A percentile compares a stretch with the other conserved stretches of the same genome.
Evolutionary conservation across 1,139 yeast genomes (phyloP).

Genomic region (Casaregolazyma suthepensis): DNA sequence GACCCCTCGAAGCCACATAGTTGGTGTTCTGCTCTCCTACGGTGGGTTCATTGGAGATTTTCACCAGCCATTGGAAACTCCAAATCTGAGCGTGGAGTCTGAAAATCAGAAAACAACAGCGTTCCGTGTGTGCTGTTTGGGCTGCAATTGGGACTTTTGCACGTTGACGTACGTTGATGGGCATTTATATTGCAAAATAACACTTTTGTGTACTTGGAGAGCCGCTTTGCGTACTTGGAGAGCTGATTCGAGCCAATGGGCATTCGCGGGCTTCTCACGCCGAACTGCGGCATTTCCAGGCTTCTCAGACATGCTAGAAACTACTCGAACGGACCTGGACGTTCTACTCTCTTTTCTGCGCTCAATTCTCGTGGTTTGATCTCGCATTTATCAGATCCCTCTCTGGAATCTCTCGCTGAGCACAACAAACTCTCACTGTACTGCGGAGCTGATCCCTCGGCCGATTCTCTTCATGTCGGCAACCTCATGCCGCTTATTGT

Average conservation of each 20-base stretch:
- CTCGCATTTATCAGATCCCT: constrained; percentile 24
- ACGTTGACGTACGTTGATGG: background rate
- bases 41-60: background rate
- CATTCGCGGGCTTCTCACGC: background rate
- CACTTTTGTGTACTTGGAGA: background rate
- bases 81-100: background rate
- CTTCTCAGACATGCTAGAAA: background rate
- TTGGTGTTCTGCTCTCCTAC: background rate
- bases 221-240: no score
- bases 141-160: background rate
- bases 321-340: background rate
- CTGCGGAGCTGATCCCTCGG: constrained; percentile 97
- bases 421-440: constrained; percentile 52
- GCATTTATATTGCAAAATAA: no score
- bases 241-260: background rate
- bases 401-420: constrained; percentile 37
- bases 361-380: constrained; percentile 22
- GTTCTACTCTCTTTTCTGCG: constrained; percentile 15
- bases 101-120: background rate
- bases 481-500: constrained; percentile 83
- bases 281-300: background rate
- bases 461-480: constrained; percentile 82
- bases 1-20: background rate
- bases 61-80: background rate
- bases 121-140: background rate